phyloP scores from a whole-genome alignment of 768 basidiomycete genomes.

The Boletus rubescentipes region DNA sequence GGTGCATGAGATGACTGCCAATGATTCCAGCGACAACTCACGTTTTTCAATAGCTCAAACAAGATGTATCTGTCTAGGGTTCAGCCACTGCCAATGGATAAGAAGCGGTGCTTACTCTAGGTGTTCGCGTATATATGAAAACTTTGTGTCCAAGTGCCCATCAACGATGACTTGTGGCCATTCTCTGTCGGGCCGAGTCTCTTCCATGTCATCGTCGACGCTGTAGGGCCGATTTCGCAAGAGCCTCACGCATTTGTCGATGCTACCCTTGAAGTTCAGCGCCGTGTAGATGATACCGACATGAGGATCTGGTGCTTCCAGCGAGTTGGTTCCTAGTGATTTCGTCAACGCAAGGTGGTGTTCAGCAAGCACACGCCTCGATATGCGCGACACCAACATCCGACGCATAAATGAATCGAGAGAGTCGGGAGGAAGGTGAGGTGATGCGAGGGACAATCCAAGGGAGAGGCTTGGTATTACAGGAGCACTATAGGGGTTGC shows the following conservation, averaged over 20 bases:
- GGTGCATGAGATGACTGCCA: background rate
- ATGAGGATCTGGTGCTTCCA: conserved; percentile 50
- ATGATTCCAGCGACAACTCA: conserved; percentile 34
- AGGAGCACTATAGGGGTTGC: conserved; percentile 49
- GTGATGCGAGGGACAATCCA: conserved; percentile 82
- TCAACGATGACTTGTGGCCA: conserved; percentile 73
- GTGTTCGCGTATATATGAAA: conserved; percentile 86
- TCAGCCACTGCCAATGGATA: conserved; percentile 2
- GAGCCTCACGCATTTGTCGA: conserved; percentile 65
- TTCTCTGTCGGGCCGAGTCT: conserved; percentile 26
- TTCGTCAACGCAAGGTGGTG: conserved; percentile 84
- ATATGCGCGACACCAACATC: conserved; percentile 90
- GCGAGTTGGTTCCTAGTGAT: conserved; percentile 39
- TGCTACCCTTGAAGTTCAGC: conserved; percentile 64
- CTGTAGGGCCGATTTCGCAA: conserved; percentile 49
- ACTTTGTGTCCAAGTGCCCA: conserved; percentile 66
- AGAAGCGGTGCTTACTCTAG: conserved; percentile 56
- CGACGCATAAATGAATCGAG: conserved; percentile 87
- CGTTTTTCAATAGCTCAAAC: conserved; percentile 89
- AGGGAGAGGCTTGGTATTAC: conserved; percentile 82
- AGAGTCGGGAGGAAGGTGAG: conserved; percentile 70
- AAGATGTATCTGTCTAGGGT: conserved; percentile 63
- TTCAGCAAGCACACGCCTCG: conserved; percentile 83
- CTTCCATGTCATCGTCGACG: conserved; percentile 39
- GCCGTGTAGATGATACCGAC: conserved; percentile 86